Percentiles rank a stretch among this genome's conserved stretches.
These are phyloP conservation scores for Echites panduratus DNA, from an alignment of 257 asterid species.

Conservation along the genomic window DNA sequence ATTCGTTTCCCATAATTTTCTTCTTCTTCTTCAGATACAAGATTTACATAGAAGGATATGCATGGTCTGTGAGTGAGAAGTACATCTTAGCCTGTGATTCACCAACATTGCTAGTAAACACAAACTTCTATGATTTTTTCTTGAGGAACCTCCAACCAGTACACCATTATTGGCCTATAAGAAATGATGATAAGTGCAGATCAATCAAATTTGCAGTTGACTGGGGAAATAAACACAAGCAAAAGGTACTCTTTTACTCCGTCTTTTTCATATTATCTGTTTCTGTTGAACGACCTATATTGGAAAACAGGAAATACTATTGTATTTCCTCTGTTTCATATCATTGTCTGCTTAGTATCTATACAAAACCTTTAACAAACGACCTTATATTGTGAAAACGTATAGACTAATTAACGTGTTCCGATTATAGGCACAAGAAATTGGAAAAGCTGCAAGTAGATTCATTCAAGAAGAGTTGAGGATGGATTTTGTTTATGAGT, in stretches of 20 bases:
- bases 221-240: slow-evolving; percentile 27
- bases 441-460: slow-evolving; percentile 36
- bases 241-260: slow-evolving; percentile 12
- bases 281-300: too few relatives aligned
- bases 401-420: neutral
- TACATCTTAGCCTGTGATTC: slow-evolving; percentile 33
- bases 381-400: too few relatives aligned
- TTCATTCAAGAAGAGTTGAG: slow-evolving; percentile 40
- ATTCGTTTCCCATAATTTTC: neutral
- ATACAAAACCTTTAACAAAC: too few relatives aligned
- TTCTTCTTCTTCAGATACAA: slow-evolving; percentile 14
- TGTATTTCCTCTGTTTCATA: too few relatives aligned
- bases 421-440: slow-evolving; percentile 33
- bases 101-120: slow-evolving; percentile 23
- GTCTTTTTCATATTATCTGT: too few relatives aligned
- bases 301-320: too few relatives aligned
- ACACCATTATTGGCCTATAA: slow-evolving; percentile 33
- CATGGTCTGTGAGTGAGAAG: slow-evolving; percentile 35
- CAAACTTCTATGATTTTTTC: slow-evolving; percentile 30
- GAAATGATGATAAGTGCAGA: slow-evolving; percentile 22
- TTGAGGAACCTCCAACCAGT: slow-evolving; percentile 24
- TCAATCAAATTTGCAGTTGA: slow-evolving; percentile 30
- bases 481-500: slow-evolving; percentile 50
- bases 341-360: too few relatives aligned
- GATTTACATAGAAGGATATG: slow-evolving; percentile 31